A percentile compares a stretch with the other conserved stretches of the same genome.
Evolutionary conservation across 306 rosid genomes (phyloP).

Genomic region (Dicorynia guianensis): DNA sequence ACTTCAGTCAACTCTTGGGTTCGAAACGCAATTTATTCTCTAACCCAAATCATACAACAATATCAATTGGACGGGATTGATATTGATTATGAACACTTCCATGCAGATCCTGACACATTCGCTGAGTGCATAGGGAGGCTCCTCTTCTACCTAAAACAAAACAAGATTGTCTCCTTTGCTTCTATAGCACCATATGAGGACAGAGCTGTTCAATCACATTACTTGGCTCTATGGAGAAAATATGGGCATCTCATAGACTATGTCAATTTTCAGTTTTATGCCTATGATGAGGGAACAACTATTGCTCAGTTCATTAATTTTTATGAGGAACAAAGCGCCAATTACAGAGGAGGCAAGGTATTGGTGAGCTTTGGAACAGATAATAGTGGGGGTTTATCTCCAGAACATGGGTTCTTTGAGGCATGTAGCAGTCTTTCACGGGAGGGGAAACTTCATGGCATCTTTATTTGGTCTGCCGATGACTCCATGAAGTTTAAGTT

Average conservation of each 20-base stretch:
- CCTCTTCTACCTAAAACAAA: conserved; percentile 31
- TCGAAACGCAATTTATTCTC: conserved; percentile 35
- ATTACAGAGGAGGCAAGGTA: conserved; percentile 37
- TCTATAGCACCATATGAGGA: conserved; percentile 47
- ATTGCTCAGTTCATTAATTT: conserved; percentile 13
- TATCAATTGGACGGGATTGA: conserved; percentile 47
- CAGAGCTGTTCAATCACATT: conserved; percentile 31
- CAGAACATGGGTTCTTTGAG: conserved; percentile 41
- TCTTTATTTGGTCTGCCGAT: conserved; percentile 43
- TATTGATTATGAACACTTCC: conserved; percentile 46
- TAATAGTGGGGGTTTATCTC: conserved; percentile 35
- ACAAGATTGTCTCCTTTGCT: conserved; percentile 31
- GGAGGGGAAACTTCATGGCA: conserved; percentile 35
- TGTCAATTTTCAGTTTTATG: conserved; percentile 46
- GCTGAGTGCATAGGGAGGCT: conserved; percentile 43
- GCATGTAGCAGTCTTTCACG: conserved; percentile 35
- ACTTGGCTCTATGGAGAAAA: conserved; percentile 45
- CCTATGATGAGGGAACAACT: conserved; percentile 33
- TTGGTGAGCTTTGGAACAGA: conserved; percentile 43
- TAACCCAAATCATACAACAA: conserved; percentile 1
- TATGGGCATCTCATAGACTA: conserved; percentile 35
- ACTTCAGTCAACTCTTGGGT: conserved; percentile 42
- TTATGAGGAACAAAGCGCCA: conserved; percentile 33
- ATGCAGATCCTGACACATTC: conserved; percentile 40
- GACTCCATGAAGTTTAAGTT: conserved; percentile 27